Base-by-base conservation (phyloP, 768 basidiomycete species). In the Podaxis sp. region DNA sequence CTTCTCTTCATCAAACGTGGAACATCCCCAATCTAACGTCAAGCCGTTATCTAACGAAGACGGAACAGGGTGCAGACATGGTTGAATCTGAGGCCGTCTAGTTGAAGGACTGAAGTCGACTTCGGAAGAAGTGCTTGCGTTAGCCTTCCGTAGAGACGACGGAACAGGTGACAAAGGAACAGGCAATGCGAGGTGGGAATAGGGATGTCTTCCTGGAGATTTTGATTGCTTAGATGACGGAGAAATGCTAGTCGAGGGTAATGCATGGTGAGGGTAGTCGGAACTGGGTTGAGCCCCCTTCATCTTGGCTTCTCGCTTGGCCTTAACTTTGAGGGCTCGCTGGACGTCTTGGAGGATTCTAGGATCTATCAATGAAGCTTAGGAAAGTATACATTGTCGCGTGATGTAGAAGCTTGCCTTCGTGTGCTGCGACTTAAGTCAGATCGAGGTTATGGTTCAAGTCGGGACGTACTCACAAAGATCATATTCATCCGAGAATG, bases 271-370 rank as follows among this genome's bases (percentile, higher is more conserved):
- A 10, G 7, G 42, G 4, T 32, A 14, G 14, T 66, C 66, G 13
- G 60, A 56, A 18, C 53, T 50, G 4, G 66, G 58, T 54, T 73
- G 63, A 21, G 56, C 68, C 23, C 66, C 67, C 55, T 71, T 75
- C 32, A 83, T 68, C 44, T 89, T 84, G 54, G 88, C 88, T 66
- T 91, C 90, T 27, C 89, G 83, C 51, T 87, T 80, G 27, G 89
- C 87, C 71, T 91, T 91, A 55, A 90, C 73, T 59, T 82, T 84
- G 32, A 93, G 68, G 4, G 89, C 90, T 56, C 85, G 83, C 65
- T 91, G 88, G 5, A 93, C 89, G 63, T 92, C 91, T 69, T 88
- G 89, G 56, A 92, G 70, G 63, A 93, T 87, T 65, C 80, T 80
- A n/a, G 90, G 88, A 74, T 93, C 90, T 93, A 71, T 50, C 42